Base-by-base conservation (phyloP, 2,329 filamentous ascomycete species). In the Trichoderma sp. region DNA sequence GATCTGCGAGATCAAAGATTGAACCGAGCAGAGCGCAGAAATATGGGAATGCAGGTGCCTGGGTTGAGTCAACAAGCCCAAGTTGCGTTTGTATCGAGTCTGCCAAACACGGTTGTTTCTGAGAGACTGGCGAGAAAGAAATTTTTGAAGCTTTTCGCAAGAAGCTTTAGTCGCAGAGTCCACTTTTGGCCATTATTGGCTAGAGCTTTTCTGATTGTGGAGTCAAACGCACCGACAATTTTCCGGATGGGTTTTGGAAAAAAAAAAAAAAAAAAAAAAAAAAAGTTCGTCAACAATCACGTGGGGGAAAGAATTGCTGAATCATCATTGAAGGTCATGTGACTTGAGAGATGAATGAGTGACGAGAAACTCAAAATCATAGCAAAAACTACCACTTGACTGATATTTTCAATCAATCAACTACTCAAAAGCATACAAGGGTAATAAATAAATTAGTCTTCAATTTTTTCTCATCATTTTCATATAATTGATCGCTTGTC, bases 71-170 rank as follows among this genome's bases (percentile, higher is more conserved):
- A 47, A 59, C n/a, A 63, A 30, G 66, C 66, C 26, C 39, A 77
- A 76, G 73, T 78, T 80, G 76, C 76, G 74, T 74, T 78, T 74
- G 77, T 62, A 67, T 69, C 43, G 67, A 30, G 67, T 62, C 67
- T 69, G 57, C 67, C 67, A 69, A 69, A 69, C 67, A 69, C 67
- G 67, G 43, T 50, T 58, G 50, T 63, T 72, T 66, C 39, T 64
- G 68, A 71, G 55, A 72, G 71, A 67, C 68, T 74, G 72, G 75
- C 71, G 73, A 73, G 75, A 78, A 79, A 80, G 79, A 81, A 79
- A 78, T 80, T 82, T 82, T 81, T 81, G 78, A 80, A 82, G 79
- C 78, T 80, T 76, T 75, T 73, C 69, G 70, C 71, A 73, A 65
- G 70, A 73, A 74, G 74, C 73, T 73, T 76, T 74, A 70, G 70